A percentile compares a stretch with the other conserved stretches of the same genome.
Conservation (phyloP, 371 early-diverging fungal species). For the Rhizopus sp. region DNA sequence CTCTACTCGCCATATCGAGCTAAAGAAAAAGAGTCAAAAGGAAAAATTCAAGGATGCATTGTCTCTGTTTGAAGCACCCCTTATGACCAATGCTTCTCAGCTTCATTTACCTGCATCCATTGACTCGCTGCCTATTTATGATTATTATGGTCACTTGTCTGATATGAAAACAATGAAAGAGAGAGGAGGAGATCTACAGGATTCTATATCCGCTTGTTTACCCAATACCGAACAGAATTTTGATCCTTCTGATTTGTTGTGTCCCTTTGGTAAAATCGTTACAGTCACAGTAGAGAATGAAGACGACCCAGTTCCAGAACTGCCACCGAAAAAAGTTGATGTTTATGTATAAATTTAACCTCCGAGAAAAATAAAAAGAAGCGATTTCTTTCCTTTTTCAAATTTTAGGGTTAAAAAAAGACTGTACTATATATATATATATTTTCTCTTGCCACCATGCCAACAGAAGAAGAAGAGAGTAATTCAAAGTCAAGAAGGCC, state of each 20-base stretch:
- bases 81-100: slow-evolving; percentile 37
- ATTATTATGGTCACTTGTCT: slow-evolving; percentile 51
- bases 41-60: slow-evolving; percentile 39
- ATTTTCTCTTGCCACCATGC: slow-evolving; percentile 4
- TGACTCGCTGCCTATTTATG: slow-evolving; percentile 44
- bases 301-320: slow-evolving; percentile 34
- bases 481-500: slow-evolving; percentile 4
- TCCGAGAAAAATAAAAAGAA: slow-evolving; percentile 1
- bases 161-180: slow-evolving; percentile 36
- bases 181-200: slow-evolving; percentile 48
- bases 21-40: slow-evolving; percentile 38
- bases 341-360: slow-evolving; percentile 22
- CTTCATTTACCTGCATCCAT: slow-evolving; percentile 48
- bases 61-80: slow-evolving; percentile 49
- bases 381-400: slow-evolving; percentile 6
- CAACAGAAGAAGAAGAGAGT: background rate
- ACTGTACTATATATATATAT: background rate
- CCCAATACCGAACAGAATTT: slow-evolving; percentile 26
- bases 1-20: slow-evolving; percentile 58
- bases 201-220: slow-evolving; percentile 51
- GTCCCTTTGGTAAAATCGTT: slow-evolving; percentile 41
- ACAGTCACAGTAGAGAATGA: slow-evolving; percentile 33
- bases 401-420: no score
- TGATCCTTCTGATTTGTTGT: slow-evolving; percentile 50
- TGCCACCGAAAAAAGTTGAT: slow-evolving; percentile 30